phyloP scores from a whole-genome alignment of 345 rosid genomes.

The Brassica carinata region DNA sequence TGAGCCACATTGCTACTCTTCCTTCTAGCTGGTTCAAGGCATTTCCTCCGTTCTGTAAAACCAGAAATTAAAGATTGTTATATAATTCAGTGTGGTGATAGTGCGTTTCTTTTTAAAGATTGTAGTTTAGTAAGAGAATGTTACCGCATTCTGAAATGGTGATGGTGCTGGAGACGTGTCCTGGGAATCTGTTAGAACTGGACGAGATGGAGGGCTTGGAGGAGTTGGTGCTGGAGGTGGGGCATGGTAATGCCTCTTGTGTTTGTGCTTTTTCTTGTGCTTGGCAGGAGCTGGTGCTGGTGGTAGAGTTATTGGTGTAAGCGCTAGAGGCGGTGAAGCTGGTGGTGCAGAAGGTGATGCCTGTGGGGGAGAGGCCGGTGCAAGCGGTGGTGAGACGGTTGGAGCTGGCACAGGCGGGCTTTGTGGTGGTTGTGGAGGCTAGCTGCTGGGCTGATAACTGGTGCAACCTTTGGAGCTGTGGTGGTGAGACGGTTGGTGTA shows the following conservation, averaged over 20 bases:
- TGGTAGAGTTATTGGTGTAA: slow-evolving; percentile 52
- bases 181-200: slow-evolving; percentile 54
- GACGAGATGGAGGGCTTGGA: slow-evolving; percentile 88
- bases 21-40: slow-evolving; percentile 47
- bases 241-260: slow-evolving; percentile 62
- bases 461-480: slow-evolving; percentile 62
- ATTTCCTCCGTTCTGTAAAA: slow-evolving; percentile 64
- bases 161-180: slow-evolving; percentile 83
- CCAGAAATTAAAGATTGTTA: background rate
- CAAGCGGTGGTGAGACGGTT: slow-evolving; percentile 43
- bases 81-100: background rate
- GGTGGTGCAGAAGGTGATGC: slow-evolving; percentile 42
- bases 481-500: slow-evolving; percentile 48
- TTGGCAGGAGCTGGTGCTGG: slow-evolving; percentile 53
- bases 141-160: slow-evolving; percentile 58
- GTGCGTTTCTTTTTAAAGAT: background rate
- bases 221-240: slow-evolving; percentile 70
- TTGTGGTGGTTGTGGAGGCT: slow-evolving; percentile 52
- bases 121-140: slow-evolving; percentile 22
- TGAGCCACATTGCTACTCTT: slow-evolving; percentile 51
- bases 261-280: slow-evolving; percentile 69
- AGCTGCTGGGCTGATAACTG: slow-evolving; percentile 58
- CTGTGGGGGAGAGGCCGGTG: slow-evolving; percentile 30
- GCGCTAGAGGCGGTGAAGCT: slow-evolving; percentile 41
- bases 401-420: slow-evolving; percentile 60